A percentile compares a stretch with the other conserved stretches of the same genome.
phyloP scores from a whole-genome alignment of 106 monocot genomes.

The Posidonia australis region DNA sequence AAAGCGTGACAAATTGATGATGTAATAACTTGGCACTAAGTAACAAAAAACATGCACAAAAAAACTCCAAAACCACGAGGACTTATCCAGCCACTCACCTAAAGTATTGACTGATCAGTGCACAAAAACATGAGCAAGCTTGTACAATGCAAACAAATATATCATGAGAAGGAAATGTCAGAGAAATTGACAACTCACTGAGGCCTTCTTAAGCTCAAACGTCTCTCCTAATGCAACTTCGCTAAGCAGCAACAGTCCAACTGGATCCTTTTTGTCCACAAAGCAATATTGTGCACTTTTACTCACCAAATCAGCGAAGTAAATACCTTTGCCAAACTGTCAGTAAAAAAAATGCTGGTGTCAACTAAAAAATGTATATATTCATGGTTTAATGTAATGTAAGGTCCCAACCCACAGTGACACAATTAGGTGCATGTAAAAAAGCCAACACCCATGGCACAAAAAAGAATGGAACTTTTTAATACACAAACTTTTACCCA shows the following conservation, averaged over 20 bases:
- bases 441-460: too few relatives aligned
- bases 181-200: slow-evolving; percentile 22
- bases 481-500: too few relatives aligned
- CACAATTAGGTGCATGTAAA: too few relatives aligned
- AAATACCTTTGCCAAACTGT: slow-evolving; percentile 96
- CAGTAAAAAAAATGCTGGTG: background rate
- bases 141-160: background rate
- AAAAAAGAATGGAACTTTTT: too few relatives aligned
- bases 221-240: slow-evolving; percentile 97
- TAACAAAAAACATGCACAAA: too few relatives aligned
- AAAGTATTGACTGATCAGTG: background rate
- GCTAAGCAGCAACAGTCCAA: slow-evolving; percentile 84
- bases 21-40: too few relatives aligned
- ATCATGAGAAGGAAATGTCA: background rate
- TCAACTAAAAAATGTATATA: background rate
- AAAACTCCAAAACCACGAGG: too few relatives aligned
- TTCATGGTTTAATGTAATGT: too few relatives aligned
- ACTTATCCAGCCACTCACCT: too few relatives aligned
- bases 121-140: background rate
- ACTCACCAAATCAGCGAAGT: slow-evolving; percentile 94
- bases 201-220: slow-evolving; percentile 80
- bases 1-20: too few relatives aligned
- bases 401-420: too few relatives aligned
- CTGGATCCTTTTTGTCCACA: slow-evolving; percentile 83
- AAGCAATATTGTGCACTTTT: slow-evolving; percentile 97